Conservation (phyloP, 1,139 yeast species). For the Pichia sp. region DNA sequence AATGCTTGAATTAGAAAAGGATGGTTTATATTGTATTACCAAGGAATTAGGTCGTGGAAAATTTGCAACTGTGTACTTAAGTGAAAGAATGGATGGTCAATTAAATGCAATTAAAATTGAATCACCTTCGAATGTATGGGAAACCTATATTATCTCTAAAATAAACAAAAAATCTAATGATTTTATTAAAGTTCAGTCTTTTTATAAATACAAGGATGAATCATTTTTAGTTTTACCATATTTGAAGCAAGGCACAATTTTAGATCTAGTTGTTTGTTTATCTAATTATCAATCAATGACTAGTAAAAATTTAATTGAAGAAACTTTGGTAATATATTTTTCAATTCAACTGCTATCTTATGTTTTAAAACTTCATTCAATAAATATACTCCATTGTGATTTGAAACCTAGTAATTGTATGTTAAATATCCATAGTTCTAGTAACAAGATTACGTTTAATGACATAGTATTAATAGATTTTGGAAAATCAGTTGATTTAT, state of each 20-base stretch:
- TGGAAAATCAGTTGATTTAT: slow-evolving; percentile 74
- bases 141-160: slow-evolving; percentile 63
- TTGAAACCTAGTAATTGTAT: slow-evolving; percentile 83
- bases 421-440: slow-evolving; percentile 43
- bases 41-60: slow-evolving; percentile 75
- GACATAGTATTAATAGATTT: slow-evolving; percentile 69
- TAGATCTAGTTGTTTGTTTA: slow-evolving; percentile 57
- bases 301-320: slow-evolving; percentile 40
- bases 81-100: slow-evolving; percentile 57
- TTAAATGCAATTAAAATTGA: slow-evolving; percentile 70
- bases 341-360: slow-evolving; percentile 42
- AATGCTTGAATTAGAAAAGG: slow-evolving; percentile 38
- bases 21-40: slow-evolving; percentile 50
- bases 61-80: slow-evolving; percentile 69
- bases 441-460: slow-evolving; percentile 14
- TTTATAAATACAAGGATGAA: slow-evolving; percentile 63
- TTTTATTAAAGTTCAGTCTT: slow-evolving; percentile 46
- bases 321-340: slow-evolving; percentile 56
- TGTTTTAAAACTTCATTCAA: slow-evolving; percentile 43
- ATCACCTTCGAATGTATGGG: slow-evolving; percentile 73
- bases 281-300: slow-evolving; percentile 32
- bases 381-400: slow-evolving; percentile 78
- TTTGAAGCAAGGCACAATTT: slow-evolving; percentile 65
- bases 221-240: slow-evolving; percentile 69
- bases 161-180: slow-evolving; percentile 37